phyloP scores from a whole-genome alignment of 768 basidiomycete genomes.

The Tricholoma saponaceum region DNA sequence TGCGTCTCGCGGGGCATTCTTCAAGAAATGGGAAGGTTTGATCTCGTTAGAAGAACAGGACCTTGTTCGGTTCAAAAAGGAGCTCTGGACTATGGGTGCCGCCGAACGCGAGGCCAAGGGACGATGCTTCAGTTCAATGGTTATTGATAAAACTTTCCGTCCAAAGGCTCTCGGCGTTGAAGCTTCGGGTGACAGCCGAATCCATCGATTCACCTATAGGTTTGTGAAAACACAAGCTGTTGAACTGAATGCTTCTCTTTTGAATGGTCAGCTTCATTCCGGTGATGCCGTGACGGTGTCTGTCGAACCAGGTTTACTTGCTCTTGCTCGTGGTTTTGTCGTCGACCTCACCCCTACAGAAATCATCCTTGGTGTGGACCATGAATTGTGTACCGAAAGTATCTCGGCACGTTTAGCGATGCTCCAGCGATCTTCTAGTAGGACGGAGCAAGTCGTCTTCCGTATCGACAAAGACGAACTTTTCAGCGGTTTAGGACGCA shows the following conservation, averaged over 20 bases:
- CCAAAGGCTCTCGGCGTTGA: constrained; percentile 13
- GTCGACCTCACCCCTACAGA: constrained; percentile 58
- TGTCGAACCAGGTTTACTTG: constrained; percentile 81
- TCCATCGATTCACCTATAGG: constrained; percentile 76
- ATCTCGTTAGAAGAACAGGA: constrained; percentile 87
- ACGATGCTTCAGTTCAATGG: constrained; percentile 82
- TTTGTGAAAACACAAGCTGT: constrained; percentile 41
- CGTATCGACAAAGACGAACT: constrained; percentile 95
- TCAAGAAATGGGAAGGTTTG: constrained; percentile 86
- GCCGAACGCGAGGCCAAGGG: constrained; percentile 76
- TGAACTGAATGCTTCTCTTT: constrained; percentile 19
- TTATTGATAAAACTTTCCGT: constrained; percentile 45
- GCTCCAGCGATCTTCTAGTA: constrained; percentile 3
- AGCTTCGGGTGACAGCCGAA: constrained; percentile 41
- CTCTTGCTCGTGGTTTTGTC: constrained; percentile 81
- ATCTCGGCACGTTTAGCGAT: constrained; percentile 38
- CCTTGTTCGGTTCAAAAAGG: constrained; percentile 76
- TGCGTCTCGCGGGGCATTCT: constrained; percentile 64
- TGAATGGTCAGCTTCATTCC: constrained; percentile 73
- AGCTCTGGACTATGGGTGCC: constrained; percentile 91
- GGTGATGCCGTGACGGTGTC: constrained; percentile 88
- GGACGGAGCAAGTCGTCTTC: constrained; percentile 42
- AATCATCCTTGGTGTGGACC: constrained; percentile 81
- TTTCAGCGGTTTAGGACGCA: constrained; percentile 77
- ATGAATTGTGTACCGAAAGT: constrained; percentile 52